Evolutionary conservation across 2,329 filamentous ascomycete species (phyloP), one percentile per base, ranked within the genome.

Genomic region (Venturia nashicola): DNA sequence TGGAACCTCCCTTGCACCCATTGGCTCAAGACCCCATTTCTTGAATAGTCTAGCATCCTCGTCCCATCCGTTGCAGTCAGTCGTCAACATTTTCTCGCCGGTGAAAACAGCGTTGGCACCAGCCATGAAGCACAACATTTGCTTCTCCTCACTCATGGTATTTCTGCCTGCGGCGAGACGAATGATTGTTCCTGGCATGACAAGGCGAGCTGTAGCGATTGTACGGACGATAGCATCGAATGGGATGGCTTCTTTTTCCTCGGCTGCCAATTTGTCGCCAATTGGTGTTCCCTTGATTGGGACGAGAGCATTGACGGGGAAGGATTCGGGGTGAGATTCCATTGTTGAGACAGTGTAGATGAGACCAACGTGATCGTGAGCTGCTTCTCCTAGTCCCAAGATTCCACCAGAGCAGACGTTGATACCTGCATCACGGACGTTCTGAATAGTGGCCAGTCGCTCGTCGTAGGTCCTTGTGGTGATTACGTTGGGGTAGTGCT

Each of bases 81-180:
- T 96, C 5, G 91, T 96, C 76, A 96, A 75, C 91, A 96, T 96
- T 81, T 93, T 96, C 78, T 96, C 91, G 9, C 91, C 91, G 0
- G 91, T 96, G 72, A 96, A 96, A 42, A 96, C 88, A n/a, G 91
- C 91, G 70, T 96, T 96, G 0, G 91, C 91, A 16, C 91, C 91
- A 0, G 91, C 90, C 83, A 90, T 87, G 77, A 96, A 96, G 75
- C 91, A 96, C 68, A 93, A 74, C 16, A 90, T 86, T 77, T 96
- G 91, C 78, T 96, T 88, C 76, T 94, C 90, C 77, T 96, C 91
- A 4, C 84, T 82, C 83, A 96, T 88, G 14, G 86, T 89, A 73
- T 90, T 91, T 59, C 91, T 81, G 2, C 91, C 91, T 0, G 91
- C 91, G 0, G 91, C 91, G 59, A 96, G 85, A 54, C 91, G 86